phyloP scores from a whole-genome alignment of 2,329 filamentous ascomycete genomes.

The Epichloe festucae region DNA sequence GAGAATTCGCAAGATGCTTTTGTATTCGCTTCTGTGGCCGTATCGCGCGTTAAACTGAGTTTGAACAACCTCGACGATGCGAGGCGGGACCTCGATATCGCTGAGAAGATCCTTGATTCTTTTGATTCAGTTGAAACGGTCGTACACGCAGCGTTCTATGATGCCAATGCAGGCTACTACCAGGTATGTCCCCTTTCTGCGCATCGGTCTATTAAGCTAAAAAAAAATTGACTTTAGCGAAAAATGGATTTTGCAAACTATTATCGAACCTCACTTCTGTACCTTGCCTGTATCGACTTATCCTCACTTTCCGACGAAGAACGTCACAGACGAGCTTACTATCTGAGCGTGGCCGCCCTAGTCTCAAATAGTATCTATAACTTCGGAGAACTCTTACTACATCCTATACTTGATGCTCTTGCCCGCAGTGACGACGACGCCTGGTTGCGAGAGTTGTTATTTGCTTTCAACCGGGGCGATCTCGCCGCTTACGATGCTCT shows the following conservation, averaged over 20 bases:
- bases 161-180: constrained; percentile 89
- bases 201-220: background rate
- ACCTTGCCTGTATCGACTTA: constrained; percentile 89
- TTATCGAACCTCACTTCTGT: constrained; percentile 94
- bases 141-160: constrained; percentile 93
- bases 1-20: constrained; percentile 89
- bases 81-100: constrained; percentile 73
- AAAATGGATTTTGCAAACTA: constrained; percentile 91
- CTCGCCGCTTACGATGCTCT: constrained; percentile 76
- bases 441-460: constrained; percentile 91
- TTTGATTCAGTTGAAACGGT: constrained; percentile 94
- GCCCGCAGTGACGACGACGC: constrained; percentile 54
- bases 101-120: constrained; percentile 74
- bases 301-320: constrained; percentile 60
- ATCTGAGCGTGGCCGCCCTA: constrained; percentile 82
- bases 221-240: constrained; percentile 21
- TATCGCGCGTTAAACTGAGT: constrained; percentile 75
- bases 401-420: constrained; percentile 85
- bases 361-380: constrained; percentile 97
- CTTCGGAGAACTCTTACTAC: constrained; percentile 95
- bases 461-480: constrained; percentile 95
- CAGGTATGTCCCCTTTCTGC: constrained; percentile 35
- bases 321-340: constrained; percentile 73
- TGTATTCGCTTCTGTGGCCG: constrained; percentile 84
- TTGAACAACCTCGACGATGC: constrained; percentile 70